Evolutionary conservation across 2,329 filamentous ascomycete genomes (phyloP).

Genomic region (Fusarium concolor): DNA sequence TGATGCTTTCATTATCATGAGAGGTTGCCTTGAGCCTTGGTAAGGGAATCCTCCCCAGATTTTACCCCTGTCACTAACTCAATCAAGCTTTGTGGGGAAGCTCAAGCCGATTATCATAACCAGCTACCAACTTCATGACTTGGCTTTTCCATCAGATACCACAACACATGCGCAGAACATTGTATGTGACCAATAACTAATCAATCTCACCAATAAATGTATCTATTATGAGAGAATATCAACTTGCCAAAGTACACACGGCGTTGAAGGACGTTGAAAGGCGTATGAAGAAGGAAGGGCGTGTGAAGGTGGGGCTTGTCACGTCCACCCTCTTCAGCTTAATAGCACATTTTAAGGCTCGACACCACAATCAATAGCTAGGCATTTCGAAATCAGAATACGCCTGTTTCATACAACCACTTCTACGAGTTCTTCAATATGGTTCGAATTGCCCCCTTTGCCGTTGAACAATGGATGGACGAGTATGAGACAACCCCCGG

Average conservation of each 20-base stretch:
- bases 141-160: not conserved
- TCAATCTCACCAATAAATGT: not conserved
- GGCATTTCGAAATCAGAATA: not conserved
- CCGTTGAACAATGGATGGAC: constrained; percentile 80
- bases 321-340: not conserved
- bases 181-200: too few relatives aligned
- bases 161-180: not conserved
- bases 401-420: not conserved
- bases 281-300: not conserved
- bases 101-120: not conserved
- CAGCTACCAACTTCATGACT: not conserved
- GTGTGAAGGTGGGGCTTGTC: not conserved
- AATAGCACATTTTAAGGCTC: constrained; percentile 2
- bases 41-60: constrained; percentile 10
- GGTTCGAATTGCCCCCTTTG: constrained; percentile 70
- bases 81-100: constrained; percentile 27
- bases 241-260: not conserved
- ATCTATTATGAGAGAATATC: not conserved
- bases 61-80: constrained; percentile 18
- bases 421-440: constrained; percentile 49
- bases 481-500: constrained; percentile 66
- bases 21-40: not conserved
- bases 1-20: not conserved
- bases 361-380: not conserved
- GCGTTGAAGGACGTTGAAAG: constrained; percentile 1